phyloP scores from a whole-genome alignment of 148 eudicot species.

The Nyssa sinensis region DNA sequence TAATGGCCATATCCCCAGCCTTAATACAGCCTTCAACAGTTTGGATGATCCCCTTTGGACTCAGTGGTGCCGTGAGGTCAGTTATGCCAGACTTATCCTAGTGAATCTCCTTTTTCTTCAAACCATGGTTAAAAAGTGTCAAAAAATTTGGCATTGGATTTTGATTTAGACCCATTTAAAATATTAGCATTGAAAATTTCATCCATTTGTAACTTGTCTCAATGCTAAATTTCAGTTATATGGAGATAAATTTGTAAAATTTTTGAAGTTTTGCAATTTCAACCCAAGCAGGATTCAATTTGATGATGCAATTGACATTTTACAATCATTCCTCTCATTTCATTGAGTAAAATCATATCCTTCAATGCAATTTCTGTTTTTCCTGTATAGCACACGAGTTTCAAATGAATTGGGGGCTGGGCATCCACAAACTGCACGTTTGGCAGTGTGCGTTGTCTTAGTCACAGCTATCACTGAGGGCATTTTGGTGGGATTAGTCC shows the following conservation, averaged over 20 bases:
- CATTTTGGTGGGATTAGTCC: slow-evolving; percentile 42
- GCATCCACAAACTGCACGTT: slow-evolving; percentile 47
- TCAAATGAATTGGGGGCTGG: slow-evolving; percentile 82
- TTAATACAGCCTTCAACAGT: slow-evolving; percentile 67
- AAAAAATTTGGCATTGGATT: neutral
- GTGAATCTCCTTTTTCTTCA: neutral
- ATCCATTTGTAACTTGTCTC: neutral
- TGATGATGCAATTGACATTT: too few species aligned
- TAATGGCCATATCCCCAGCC: slow-evolving; percentile 33
- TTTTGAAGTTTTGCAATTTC: too few species aligned
- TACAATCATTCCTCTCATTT: neutral
- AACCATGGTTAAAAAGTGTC: neutral
- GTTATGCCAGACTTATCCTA: neutral
- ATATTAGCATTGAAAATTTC: neutral
- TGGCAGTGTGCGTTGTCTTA: slow-evolving; percentile 60
- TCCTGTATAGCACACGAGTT: slow-evolving; percentile 53
- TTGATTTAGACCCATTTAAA: neutral
- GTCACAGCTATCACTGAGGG: slow-evolving; percentile 44
- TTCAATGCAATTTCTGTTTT: neutral
- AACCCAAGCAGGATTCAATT: neutral
- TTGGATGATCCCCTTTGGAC: slow-evolving; percentile 83
- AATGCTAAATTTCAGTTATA: too few species aligned
- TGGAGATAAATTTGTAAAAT: too few species aligned
- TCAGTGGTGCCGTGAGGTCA: slow-evolving; percentile 74
- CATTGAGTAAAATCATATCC: neutral